These are phyloP conservation scores for Colletotrichum tropicale DNA, from an alignment of 2,329 filamentous ascomycete species.

Conservation along the genomic window DNA sequence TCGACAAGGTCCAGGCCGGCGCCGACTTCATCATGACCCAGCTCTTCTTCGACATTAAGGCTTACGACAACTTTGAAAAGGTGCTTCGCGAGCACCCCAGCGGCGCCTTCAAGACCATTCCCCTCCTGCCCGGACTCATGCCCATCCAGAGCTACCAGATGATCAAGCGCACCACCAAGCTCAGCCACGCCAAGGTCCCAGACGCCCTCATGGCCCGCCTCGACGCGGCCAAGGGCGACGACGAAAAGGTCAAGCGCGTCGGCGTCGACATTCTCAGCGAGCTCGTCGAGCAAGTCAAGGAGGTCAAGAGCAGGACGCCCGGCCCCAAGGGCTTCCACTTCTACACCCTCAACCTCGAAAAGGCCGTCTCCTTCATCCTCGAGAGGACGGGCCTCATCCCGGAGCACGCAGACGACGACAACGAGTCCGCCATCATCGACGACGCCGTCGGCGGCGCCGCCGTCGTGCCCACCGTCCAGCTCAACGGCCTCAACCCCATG, in stretches of 20 bases:
- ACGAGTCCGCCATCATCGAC: slow-evolving; percentile 55
- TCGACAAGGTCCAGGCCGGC: slow-evolving; percentile 89
- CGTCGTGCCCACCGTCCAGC: slow-evolving; percentile 47
- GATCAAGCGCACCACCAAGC: slow-evolving; percentile 89
- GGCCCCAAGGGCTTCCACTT: slow-evolving; percentile 89
- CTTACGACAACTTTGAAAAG: slow-evolving; percentile 81
- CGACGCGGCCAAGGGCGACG: slow-evolving; percentile 76
- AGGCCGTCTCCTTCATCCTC: slow-evolving; percentile 91
- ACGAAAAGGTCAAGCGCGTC: slow-evolving; percentile 80
- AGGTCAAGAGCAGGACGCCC: slow-evolving; percentile 59
- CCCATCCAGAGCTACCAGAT: slow-evolving; percentile 98
- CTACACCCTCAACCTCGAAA: slow-evolving; percentile 95
- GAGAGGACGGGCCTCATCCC: slow-evolving; percentile 87
- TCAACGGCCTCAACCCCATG: slow-evolving; percentile 51
- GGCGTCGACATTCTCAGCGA: slow-evolving; percentile 86
- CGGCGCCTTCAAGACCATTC: slow-evolving; percentile 82
- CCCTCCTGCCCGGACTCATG: slow-evolving; percentile 95
- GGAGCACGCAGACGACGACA: slow-evolving; percentile 55
- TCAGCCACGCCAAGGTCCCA: slow-evolving; percentile 88
- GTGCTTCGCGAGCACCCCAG: slow-evolving; percentile 80
- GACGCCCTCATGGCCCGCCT: slow-evolving; percentile 71
- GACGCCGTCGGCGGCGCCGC: slow-evolving; percentile 42
- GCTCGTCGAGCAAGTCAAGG: slow-evolving; percentile 79
- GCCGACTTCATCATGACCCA: slow-evolving; percentile 99
- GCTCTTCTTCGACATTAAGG: slow-evolving; percentile 89